phyloP scores from a whole-genome alignment of 2,329 filamentous ascomycete species.

The Beauveria scarabaeidicola region DNA sequence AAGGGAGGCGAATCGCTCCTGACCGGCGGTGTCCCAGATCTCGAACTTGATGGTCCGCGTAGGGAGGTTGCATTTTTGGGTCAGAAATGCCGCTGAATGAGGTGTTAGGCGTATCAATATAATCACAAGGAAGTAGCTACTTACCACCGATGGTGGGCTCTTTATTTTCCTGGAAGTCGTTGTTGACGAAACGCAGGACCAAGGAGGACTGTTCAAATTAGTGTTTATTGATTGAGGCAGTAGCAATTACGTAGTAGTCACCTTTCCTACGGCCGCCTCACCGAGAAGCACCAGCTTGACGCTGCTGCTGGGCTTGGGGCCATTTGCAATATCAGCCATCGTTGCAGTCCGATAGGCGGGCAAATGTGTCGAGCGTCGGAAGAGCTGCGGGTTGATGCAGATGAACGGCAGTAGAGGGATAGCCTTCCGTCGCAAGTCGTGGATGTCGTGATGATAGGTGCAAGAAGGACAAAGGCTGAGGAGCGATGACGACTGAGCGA shows the following conservation, averaged over 20 bases:
- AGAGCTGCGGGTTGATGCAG: neutral
- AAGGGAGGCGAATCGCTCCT: conserved; percentile 92
- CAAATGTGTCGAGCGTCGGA: neutral
- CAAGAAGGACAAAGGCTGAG: conserved; percentile 14
- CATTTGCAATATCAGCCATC: conserved; percentile 43
- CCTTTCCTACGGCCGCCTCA: conserved; percentile 97
- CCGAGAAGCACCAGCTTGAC: conserved; percentile 98
- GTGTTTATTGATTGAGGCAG: neutral
- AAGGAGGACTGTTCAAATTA: conserved; percentile 68
- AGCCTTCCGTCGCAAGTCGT: neutral
- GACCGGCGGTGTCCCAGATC: conserved; percentile 97
- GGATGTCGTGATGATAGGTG: conserved; percentile 3
- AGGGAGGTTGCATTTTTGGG: conserved; percentile 95
- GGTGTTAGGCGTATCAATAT: neutral
- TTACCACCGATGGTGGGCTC: conserved; percentile 96
- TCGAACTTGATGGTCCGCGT: conserved; percentile 87
- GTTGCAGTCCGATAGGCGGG: conserved; percentile 10
- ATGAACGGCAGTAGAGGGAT: neutral
- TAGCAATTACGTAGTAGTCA: conserved; percentile 31
- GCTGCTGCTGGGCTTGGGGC: conserved; percentile 95
- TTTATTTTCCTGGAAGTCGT: conserved; percentile 99
- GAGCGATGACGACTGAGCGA: conserved; percentile 11
- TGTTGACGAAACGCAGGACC: conserved; percentile 96
- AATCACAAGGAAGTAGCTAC: conserved; percentile 20
- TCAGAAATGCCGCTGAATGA: conserved; percentile 78